Conservation (phyloP, 164 flowering plant genomes). For the Stephania japonica region DNA sequence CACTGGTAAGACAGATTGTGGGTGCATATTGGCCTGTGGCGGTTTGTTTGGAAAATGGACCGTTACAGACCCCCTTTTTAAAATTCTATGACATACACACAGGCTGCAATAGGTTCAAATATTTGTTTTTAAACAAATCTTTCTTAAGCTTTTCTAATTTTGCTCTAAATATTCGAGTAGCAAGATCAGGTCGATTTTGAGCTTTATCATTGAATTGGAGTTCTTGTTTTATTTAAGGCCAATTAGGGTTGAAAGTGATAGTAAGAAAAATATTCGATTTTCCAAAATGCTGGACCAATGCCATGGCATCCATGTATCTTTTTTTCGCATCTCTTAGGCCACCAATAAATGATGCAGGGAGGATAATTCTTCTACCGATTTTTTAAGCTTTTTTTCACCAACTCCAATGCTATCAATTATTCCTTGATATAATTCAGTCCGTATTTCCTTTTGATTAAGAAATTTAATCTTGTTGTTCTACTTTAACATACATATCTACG, state of each 20-base stretch:
- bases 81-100: too few relatives aligned
- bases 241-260: conserved; percentile 14
- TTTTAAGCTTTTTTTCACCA: not conserved
- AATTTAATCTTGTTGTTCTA: not conserved
- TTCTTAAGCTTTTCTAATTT: too few relatives aligned
- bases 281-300: conserved; percentile 9
- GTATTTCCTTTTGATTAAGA: not conserved
- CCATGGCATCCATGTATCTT: conserved; percentile 4
- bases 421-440: not conserved
- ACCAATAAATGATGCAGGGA: not conserved
- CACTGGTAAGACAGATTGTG: too few relatives aligned
- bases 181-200: conserved; percentile 5
- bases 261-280: conserved; percentile 7
- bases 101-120: too few relatives aligned
- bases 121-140: too few relatives aligned
- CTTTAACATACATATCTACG: not conserved
- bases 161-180: conserved; percentile 6
- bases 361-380: not conserved
- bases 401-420: not conserved
- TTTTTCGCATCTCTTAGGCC: not conserved
- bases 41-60: too few relatives aligned
- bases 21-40: too few relatives aligned
- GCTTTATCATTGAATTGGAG: not conserved
- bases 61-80: too few relatives aligned
- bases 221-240: conserved; percentile 15